phyloP scores from a whole-genome alignment of 1,284 basidiomycete genomes.

The Sporisorium sorghi region DNA sequence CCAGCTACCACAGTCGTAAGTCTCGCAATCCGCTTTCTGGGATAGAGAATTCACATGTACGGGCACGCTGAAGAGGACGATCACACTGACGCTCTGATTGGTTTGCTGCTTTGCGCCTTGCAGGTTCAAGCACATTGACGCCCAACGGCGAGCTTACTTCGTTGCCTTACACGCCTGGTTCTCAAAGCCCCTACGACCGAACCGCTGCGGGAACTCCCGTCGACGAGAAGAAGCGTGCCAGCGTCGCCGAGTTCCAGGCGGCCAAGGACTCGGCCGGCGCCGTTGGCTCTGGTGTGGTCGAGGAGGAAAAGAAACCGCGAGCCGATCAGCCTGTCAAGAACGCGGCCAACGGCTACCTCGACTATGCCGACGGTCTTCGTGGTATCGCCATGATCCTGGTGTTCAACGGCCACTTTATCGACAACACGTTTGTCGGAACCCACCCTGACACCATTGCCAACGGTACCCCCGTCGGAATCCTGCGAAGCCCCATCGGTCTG shows the following conservation, averaged over 20 bases:
- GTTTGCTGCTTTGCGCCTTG: background rate
- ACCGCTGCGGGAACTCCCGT: constrained; percentile 18
- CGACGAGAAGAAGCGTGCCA: constrained; percentile 19
- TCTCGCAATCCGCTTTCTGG: background rate
- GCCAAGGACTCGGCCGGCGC: constrained; percentile 47
- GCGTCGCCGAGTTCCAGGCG: constrained; percentile 35
- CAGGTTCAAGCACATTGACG: constrained; percentile 33
- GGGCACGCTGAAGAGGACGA: background rate
- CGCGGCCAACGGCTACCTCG: constrained; percentile 55
- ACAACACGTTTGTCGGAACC: constrained; percentile 68
- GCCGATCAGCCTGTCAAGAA: constrained; percentile 39
- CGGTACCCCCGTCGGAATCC: constrained; percentile 64
- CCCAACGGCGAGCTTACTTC: constrained; percentile 23
- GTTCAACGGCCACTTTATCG: constrained; percentile 69
- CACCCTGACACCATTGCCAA: constrained; percentile 67
- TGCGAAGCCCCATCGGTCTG: constrained; percentile 38
- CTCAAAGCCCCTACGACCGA: constrained; percentile 24
- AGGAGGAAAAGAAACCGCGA: constrained; percentile 29
- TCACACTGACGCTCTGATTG: background rate
- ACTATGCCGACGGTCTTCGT: constrained; percentile 70
- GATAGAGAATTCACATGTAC: background rate
- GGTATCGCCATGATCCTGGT: constrained; percentile 70
- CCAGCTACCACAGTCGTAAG: constrained; percentile 34
- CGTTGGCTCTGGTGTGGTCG: constrained; percentile 25
- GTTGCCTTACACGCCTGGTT: constrained; percentile 21